These are phyloP conservation scores for Colletotrichum scovillei DNA, from an alignment of 2,329 filamentous ascomycete species.

Conservation along the genomic window DNA sequence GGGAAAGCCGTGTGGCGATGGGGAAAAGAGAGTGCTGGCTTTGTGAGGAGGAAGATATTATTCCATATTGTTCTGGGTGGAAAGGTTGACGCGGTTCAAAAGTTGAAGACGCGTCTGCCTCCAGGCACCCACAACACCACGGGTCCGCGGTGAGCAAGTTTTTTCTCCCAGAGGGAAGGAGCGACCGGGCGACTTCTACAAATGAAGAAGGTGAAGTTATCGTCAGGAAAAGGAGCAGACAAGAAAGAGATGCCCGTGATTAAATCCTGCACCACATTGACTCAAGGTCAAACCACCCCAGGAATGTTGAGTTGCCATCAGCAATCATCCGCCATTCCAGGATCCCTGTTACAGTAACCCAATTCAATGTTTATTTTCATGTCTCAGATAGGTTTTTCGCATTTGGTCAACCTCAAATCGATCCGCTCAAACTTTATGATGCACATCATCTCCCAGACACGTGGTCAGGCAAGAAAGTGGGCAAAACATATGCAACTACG, in stretches of 20 bases:
- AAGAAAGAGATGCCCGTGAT: background rate
- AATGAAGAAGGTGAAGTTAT: background rate
- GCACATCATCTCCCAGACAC: background rate
- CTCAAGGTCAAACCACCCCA: background rate
- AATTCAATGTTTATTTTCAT: conserved; percentile 9
- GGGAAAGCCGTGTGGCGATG: background rate
- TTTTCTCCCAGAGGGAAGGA: background rate
- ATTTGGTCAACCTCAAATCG: background rate
- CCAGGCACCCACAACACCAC: background rate
- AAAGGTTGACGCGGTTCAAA: no score
- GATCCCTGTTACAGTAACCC: background rate
- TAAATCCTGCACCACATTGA: background rate
- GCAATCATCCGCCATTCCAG: conserved; percentile 29
- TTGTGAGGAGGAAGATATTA: background rate
- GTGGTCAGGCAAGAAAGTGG: background rate
- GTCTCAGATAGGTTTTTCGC: background rate
- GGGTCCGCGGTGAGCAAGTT: background rate
- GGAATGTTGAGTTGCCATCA: conserved; percentile 27
- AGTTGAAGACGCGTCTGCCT: background rate
- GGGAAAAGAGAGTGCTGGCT: background rate
- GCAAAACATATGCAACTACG: background rate
- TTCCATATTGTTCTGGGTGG: background rate
- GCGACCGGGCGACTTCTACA: background rate
- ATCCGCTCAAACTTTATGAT: background rate
- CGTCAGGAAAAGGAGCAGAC: background rate